Evolutionary conservation across 495 filamentous ascomycete genomes (phyloP), one percentile per base, ranked within the genome.

Genomic region (Xylaria bambusicola): DNA sequence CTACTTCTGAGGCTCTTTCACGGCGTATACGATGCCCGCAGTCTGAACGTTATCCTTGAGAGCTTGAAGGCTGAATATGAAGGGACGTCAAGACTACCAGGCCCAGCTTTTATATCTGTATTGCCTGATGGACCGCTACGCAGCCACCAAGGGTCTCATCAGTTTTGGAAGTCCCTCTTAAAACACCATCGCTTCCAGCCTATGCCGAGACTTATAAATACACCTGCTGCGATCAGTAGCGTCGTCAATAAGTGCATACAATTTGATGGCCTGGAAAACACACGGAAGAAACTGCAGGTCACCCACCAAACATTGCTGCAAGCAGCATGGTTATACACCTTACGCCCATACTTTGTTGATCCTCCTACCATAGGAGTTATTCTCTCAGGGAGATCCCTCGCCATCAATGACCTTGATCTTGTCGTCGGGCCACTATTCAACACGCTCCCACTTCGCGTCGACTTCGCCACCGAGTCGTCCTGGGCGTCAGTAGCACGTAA

Each of bases 361-460:
- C 64, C 66, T 12, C 71, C 71, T 6, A 80, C 83, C 1, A 78
- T 90, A 52, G 90, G 90, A 2, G 70, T 88, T 6, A 79, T 94
- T 20, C 80, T 88, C 1, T 89, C 90, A 17, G 90, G 90, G 2
- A 79, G 90, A 51, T 78, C 82, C 10, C 79, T 96, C 2, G 80
- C 87, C 23, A 67, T 87, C 18, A 80, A 87, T 26, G 81, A 77
- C 0, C 82, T 85, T 13, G 91, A 96, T 33, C 72, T 78, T 8
- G 81, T 88, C 7, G 82, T 93, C 52, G 94, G 94, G 0, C 93
- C 93, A 0, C 70, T 96, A 3, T 96, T 98, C 79, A 98, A 97
- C 71, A 97, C 93, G 0, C 76, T 97, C 0, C 90, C 93, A 7
- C 88, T 87, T 65, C 73, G 78, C 36, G 68, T 86, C 12, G 67